Evolutionary conservation across 768 basidiomycete species (phyloP).

Genomic region (Pleurotus cornucopiae): DNA sequence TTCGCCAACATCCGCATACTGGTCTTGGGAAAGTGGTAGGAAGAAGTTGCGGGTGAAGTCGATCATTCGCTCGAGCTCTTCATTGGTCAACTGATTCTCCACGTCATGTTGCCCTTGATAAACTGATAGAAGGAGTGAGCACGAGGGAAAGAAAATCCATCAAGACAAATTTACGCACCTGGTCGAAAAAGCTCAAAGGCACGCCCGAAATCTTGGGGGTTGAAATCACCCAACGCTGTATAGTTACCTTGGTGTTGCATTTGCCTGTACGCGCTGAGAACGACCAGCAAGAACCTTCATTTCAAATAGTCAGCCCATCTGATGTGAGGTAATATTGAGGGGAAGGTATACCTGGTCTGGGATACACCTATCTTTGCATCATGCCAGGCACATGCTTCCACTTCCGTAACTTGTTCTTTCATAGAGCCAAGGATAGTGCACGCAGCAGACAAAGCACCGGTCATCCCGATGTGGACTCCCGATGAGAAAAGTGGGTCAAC

Average conservation of each 20-base stretch:
- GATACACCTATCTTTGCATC: conserved; percentile 15
- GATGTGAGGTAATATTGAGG: neutral
- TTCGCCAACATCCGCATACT: neutral
- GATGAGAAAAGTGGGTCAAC: conserved; percentile 28
- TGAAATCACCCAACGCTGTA: conserved; percentile 21
- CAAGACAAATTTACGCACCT: conserved; percentile 12
- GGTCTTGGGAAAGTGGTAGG: conserved; percentile 2
- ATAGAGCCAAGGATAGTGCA: conserved; percentile 19
- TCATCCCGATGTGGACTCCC: conserved; percentile 22
- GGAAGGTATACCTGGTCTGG: conserved; percentile 17
- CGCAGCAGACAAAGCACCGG: conserved; percentile 22
- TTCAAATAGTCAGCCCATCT: neutral
- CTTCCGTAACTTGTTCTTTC: conserved; percentile 14
- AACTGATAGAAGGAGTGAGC: conserved; percentile 5
- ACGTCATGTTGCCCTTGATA: conserved; percentile 8
- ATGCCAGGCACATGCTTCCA: conserved; percentile 17
- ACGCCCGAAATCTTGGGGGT: conserved; percentile 33
- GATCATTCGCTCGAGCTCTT: conserved; percentile 10
- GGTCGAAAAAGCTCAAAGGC: conserved; percentile 34
- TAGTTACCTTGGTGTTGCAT: conserved; percentile 27
- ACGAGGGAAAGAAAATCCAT: neutral
- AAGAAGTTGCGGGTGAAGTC: conserved; percentile 10
- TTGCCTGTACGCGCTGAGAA: conserved; percentile 37
- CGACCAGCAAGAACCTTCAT: conserved; percentile 33
- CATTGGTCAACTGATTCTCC: conserved; percentile 2